Evolutionary conservation across 2,329 filamentous ascomycete species (phyloP).

Genomic region (Fusarium tupiense): DNA sequence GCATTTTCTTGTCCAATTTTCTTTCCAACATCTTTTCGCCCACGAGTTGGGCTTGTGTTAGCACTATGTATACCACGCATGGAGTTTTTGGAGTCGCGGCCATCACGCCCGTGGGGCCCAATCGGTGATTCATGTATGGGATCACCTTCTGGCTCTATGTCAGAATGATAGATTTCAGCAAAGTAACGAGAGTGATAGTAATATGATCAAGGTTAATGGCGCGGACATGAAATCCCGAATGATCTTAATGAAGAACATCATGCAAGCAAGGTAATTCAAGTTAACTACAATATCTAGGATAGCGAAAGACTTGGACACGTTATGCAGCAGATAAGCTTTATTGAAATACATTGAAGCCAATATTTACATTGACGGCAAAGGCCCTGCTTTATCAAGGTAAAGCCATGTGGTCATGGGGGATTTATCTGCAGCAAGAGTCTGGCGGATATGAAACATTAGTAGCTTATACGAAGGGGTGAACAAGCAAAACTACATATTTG

Average conservation of each 20-base stretch:
- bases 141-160: background rate
- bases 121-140: conserved; percentile 1
- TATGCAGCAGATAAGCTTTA: background rate
- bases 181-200: background rate
- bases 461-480: background rate
- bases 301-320: background rate
- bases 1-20: background rate
- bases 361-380: background rate
- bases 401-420: background rate
- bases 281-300: background rate
- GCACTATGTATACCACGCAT: background rate
- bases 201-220: background rate
- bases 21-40: background rate
- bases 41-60: background rate
- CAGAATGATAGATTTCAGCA: background rate
- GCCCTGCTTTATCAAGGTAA: background rate
- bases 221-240: background rate
- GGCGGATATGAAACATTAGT: background rate
- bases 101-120: background rate
- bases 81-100: conserved; percentile 39
- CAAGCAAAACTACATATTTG: background rate
- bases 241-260: background rate
- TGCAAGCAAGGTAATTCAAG: background rate
- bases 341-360: background rate
- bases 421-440: background rate